phyloP scores from a whole-genome alignment of 257 asterid genomes.

The Henckelia pumila region DNA sequence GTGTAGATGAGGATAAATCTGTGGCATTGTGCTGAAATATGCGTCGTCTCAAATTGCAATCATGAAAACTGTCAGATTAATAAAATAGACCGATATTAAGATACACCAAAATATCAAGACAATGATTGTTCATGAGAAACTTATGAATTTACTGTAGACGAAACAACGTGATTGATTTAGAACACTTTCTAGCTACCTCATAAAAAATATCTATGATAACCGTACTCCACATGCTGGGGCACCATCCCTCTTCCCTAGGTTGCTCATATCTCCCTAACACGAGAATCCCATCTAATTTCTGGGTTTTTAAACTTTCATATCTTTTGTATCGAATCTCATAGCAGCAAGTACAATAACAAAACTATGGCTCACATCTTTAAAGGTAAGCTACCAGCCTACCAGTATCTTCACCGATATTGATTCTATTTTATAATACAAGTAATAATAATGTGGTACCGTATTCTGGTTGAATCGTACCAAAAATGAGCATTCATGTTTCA shows the following conservation, averaged over 20 bases:
- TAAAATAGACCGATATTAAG: neutral
- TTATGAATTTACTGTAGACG: slow-evolving; percentile 37
- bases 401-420: slow-evolving; percentile 39
- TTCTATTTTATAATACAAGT: neutral
- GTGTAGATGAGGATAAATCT: neutral
- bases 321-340: slow-evolving; percentile 26
- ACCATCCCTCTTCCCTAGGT: slow-evolving; percentile 38
- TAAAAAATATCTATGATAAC: slow-evolving; percentile 33
- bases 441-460: slow-evolving; percentile 12
- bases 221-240: slow-evolving; percentile 56
- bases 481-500: slow-evolving; percentile 17
- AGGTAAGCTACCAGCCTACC: slow-evolving; percentile 21
- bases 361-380: slow-evolving; percentile 35
- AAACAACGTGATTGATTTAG: slow-evolving; percentile 39
- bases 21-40: neutral
- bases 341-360: slow-evolving; percentile 26
- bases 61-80: slow-evolving; percentile 5
- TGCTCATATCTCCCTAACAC: slow-evolving; percentile 27
- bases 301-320: slow-evolving; percentile 9
- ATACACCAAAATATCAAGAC: slow-evolving; percentile 31
- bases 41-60: neutral
- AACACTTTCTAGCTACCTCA: slow-evolving; percentile 31
- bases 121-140: slow-evolving; percentile 42
- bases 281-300: slow-evolving; percentile 29
- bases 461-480: slow-evolving; percentile 19